Base-by-base conservation (phyloP, 176 grass and related monocot species). In the Secale cereale region DNA sequence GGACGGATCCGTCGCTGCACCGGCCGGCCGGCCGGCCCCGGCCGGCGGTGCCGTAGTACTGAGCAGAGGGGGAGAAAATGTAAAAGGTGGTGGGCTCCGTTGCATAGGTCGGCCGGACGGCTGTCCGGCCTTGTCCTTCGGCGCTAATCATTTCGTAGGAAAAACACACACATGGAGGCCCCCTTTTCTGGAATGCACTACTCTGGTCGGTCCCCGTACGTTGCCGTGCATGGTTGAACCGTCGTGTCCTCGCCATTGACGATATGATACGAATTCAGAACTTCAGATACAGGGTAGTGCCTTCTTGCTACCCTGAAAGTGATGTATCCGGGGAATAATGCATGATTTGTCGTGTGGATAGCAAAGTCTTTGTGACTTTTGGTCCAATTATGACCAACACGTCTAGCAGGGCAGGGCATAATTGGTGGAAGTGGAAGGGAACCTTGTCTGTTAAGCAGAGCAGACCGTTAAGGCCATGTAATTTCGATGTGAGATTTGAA, bases 231-330 rank as follows among this genome's bases (percentile, higher is more conserved):
- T 63, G 37, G 2, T 29, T 52, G 16, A 52, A 19, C 19, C 46
- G 50, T 40, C 1, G 57, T 8, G 59, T 33, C 25, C 66, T 67
- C 2, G n/a, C 27, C 72, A 29, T 77, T 70, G 14, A 19, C 23
- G 2, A 41, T 73, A 17, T 61, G 59, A 41, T 73, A 17, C 26
- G 59, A 8, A 4, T 23, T 61, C 25, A 15, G 26, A 35, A 19
- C 48, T 52, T 64, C 36, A 23, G 30, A 46, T 80, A 27, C 19
- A 31, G 81, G 62, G 59, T 2, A 13, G n/a, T 59, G 29, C 6
- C 79, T 82, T 74, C 33, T 78, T 74, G 43, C 35, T 43, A 23
- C 22, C 10, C 63, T 90, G 74, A 64, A 73, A 81, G 63, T 63
- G 88, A 40, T 41, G 19, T 22, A 2, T 72, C 23, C 26, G 37